Evolutionary conservation across 192 early-diverging fungal genomes (phyloP).

Genomic region (Fimicolochytrium jonesii): DNA sequence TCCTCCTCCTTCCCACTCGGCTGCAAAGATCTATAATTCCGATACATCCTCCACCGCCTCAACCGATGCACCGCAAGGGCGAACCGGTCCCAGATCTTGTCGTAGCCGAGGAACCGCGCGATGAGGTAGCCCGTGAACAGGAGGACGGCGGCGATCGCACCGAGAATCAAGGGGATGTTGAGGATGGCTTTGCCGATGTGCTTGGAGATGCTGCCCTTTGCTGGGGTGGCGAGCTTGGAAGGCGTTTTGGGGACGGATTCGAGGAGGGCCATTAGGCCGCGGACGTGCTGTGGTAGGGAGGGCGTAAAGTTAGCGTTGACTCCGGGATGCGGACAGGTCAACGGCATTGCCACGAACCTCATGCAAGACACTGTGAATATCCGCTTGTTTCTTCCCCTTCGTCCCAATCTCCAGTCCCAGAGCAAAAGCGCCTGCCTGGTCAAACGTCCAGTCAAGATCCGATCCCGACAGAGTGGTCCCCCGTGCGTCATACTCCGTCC

Average conservation of each 20-base stretch:
- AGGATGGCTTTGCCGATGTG: slow-evolving; percentile 15
- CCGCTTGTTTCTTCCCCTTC: not conserved
- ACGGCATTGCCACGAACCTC: not conserved
- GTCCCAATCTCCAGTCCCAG: too few relatives aligned
- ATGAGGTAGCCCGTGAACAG: slow-evolving; percentile 2
- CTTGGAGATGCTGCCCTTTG: slow-evolving; percentile 2
- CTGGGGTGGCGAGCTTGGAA: slow-evolving; percentile 3
- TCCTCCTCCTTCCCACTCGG: slow-evolving; percentile 10
- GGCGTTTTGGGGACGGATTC: too few relatives aligned
- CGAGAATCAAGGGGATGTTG: slow-evolving; percentile 13
- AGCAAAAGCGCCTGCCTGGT: slow-evolving; percentile 17
- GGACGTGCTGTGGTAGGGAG: too few relatives aligned
- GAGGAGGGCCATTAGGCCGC: too few relatives aligned
- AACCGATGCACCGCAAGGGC: slow-evolving; percentile 2
- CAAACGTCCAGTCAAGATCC: slow-evolving; percentile 28
- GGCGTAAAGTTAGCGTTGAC: too few relatives aligned
- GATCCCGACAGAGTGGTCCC: slow-evolving; percentile 14
- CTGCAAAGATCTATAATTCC: slow-evolving; percentile 4
- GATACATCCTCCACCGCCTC: slow-evolving; percentile 11
- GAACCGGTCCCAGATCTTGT: slow-evolving; percentile 28
- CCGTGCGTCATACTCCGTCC: slow-evolving; percentile 1
- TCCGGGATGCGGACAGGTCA: too few relatives aligned
- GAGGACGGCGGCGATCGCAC: slow-evolving; percentile 4
- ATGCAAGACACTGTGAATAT: not conserved
- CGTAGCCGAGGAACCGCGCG: slow-evolving; percentile 21